These are phyloP conservation scores for Ustilago shanxiensis DNA, from an alignment of 1,284 basidiomycete genomes.

Conservation along the genomic window DNA sequence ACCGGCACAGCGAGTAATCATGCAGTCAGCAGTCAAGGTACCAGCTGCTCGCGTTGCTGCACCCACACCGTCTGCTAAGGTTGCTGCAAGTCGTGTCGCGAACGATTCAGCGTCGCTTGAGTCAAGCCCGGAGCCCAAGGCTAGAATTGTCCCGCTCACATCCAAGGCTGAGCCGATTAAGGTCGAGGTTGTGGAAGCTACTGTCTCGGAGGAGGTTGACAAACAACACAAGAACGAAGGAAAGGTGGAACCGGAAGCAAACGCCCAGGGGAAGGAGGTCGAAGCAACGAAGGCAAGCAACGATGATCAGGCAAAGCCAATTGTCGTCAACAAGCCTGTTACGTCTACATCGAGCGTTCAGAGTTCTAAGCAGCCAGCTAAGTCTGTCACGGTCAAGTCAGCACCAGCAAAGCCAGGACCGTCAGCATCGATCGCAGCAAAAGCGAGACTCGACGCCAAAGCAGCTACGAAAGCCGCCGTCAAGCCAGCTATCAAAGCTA, in stretches of 20 bases:
- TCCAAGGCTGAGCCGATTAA: not conserved
- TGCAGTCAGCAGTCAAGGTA: constrained; percentile 31
- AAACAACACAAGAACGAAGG: not conserved
- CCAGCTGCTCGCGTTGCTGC: constrained; percentile 33
- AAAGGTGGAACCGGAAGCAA: not conserved
- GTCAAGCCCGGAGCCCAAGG: constrained; percentile 24
- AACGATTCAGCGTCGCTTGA: not conserved
- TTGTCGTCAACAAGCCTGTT: constrained; percentile 8
- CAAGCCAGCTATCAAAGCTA: constrained; percentile 10
- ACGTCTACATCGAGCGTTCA: not conserved
- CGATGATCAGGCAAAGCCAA: not conserved
- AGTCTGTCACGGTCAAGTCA: constrained; percentile 8
- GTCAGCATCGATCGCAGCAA: constrained; percentile 29
- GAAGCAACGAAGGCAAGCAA: not conserved
- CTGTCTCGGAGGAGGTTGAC: not conserved
- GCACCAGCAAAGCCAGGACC: constrained; percentile 11
- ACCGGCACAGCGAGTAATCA: constrained; percentile 30
- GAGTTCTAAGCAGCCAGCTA: constrained; percentile 8
- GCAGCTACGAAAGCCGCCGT: constrained; percentile 1
- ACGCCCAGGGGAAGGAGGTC: constrained; percentile 5
- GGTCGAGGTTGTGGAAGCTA: not conserved
- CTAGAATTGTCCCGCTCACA: constrained; percentile 5
- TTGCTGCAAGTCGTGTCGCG: constrained; percentile 16
- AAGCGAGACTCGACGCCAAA: constrained; percentile 24
- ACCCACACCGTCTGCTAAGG: constrained; percentile 37